These are phyloP conservation scores for Phytophthora kernoviae DNA, from an alignment of 352 stramenopile species.

Conservation along the genomic window DNA sequence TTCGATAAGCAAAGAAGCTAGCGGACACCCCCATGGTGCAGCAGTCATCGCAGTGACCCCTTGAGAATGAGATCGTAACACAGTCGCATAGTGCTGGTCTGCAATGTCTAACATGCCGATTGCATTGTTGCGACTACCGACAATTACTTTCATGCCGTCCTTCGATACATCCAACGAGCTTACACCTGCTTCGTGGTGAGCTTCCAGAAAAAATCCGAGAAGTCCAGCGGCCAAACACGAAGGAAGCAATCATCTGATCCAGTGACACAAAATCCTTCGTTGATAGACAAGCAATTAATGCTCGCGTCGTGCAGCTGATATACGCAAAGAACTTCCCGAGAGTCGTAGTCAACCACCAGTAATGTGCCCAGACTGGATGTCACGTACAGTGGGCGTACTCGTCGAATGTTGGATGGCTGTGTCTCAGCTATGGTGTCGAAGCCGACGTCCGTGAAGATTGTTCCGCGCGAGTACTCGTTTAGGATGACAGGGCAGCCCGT, in stretches of 20 bases:
- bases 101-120: constrained; percentile 88
- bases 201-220: constrained; percentile 93
- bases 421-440: constrained; percentile 76
- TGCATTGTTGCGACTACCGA: constrained; percentile 72
- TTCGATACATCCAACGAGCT: constrained; percentile 64
- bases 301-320: constrained; percentile 88
- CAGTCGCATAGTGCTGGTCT: constrained; percentile 79
- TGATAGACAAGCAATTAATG: constrained; percentile 86
- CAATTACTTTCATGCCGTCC: constrained; percentile 82
- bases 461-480: constrained; percentile 89
- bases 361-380: constrained; percentile 76
- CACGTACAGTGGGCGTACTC: constrained; percentile 75
- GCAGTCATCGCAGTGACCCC: constrained; percentile 48
- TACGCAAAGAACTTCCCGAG: constrained; percentile 83
- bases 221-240: constrained; percentile 92
- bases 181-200: constrained; percentile 79
- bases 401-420: constrained; percentile 61
- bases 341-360: constrained; percentile 87
- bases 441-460: constrained; percentile 82
- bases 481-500: constrained; percentile 85
- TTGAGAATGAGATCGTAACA: constrained; percentile 78
- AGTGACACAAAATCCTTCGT: constrained; percentile 91
- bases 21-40: constrained; percentile 27
- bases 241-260: constrained; percentile 87
- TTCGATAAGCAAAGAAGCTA: constrained; percentile 26